These are phyloP conservation scores for Ambrosiella beaveri DNA, from an alignment of 2,329 filamentous ascomycete species.

Conservation along the genomic window DNA sequence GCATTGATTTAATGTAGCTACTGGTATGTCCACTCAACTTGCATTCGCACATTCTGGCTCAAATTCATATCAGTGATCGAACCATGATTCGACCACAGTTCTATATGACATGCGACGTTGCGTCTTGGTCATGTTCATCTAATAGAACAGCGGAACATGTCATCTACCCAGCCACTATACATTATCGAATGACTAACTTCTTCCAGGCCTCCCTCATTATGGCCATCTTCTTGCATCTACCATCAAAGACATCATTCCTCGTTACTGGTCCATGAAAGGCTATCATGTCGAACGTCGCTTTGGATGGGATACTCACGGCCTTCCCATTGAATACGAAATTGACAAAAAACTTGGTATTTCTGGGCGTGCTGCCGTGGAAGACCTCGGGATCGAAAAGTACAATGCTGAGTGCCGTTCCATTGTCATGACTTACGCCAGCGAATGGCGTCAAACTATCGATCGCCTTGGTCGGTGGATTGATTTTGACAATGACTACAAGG, in stretches of 20 bases:
- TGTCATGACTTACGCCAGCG: constrained; percentile 65
- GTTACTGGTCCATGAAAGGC: constrained; percentile 88
- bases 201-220: constrained; percentile 18
- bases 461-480: constrained; percentile 60
- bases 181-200: background rate
- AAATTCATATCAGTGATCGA: background rate
- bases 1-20: constrained; percentile 7
- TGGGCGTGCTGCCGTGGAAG: constrained; percentile 60
- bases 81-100: background rate
- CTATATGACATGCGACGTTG: no score
- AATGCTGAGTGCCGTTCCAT: constrained; percentile 73
- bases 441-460: constrained; percentile 66
- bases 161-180: background rate
- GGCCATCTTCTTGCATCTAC: constrained; percentile 64
- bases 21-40: constrained; percentile 8
- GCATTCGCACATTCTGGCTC: background rate
- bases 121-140: no score
- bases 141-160: no score
- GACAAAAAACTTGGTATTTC: constrained; percentile 78
- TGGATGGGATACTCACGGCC: constrained; percentile 74
- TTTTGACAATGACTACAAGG: constrained; percentile 66
- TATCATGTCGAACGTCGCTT: constrained; percentile 71
- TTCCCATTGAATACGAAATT: constrained; percentile 82
- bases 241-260: constrained; percentile 80
- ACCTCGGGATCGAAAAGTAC: constrained; percentile 67